Conservation (phyloP, 1,284 basidiomycete species). For the Austropuccinia psidii region DNA sequence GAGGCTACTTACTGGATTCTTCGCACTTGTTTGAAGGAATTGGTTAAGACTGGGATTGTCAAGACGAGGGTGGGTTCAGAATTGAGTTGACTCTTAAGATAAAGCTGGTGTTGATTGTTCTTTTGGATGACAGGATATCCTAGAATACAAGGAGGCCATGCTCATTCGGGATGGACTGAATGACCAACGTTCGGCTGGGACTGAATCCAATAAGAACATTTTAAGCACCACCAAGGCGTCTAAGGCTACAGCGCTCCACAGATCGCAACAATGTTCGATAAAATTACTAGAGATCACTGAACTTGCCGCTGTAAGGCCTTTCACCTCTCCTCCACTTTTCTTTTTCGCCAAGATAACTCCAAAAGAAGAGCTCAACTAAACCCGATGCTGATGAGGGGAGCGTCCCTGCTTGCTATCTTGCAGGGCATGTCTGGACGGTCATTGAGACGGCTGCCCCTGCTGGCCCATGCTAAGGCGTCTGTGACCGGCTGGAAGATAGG, state of each 20-base stretch:
- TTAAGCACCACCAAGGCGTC: neutral
- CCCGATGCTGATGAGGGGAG: no score
- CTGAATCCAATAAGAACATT: neutral
- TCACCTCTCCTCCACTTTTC: no score
- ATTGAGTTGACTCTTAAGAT: conserved; percentile 52
- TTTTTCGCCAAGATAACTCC: no score
- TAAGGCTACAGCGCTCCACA: neutral
- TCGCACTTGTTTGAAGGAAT: conserved; percentile 70
- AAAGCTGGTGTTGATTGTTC: neutral
- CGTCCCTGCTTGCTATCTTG: neutral
- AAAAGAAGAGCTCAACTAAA: no score
- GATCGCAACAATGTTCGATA: neutral
- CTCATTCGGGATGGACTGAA: conserved; percentile 48
- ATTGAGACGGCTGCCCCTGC: conserved; percentile 76
- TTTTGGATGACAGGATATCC: neutral
- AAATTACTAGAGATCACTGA: conserved; percentile 60
- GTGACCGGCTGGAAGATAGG: neutral
- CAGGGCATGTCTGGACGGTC: conserved; percentile 83
- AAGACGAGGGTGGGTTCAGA: neutral
- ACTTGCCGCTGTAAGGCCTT: conserved; percentile 60
- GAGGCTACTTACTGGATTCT: conserved; percentile 92
- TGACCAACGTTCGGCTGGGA: no score
- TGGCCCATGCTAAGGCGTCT: conserved; percentile 62
- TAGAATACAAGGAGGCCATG: conserved; percentile 32
- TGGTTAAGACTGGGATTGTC: conserved; percentile 67